A percentile compares a stretch with the other conserved stretches of the same genome.
Conservation (phyloP, 805 yeast genomes). For the Candida verbasci region DNA sequence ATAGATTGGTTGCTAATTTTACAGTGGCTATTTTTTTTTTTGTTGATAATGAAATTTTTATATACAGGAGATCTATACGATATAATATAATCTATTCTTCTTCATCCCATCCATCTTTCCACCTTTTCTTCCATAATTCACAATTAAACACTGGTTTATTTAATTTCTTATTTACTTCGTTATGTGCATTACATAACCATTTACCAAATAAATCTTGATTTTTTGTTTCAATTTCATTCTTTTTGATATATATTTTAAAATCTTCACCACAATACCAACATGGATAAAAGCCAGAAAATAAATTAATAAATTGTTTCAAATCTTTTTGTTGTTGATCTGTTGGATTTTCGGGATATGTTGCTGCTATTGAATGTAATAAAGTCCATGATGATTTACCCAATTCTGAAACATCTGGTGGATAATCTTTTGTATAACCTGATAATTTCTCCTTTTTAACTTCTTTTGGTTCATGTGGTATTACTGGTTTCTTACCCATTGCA, state of each 20-base stretch:
- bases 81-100: neutral
- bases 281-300: slow-evolving; percentile 82
- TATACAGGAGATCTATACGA: neutral
- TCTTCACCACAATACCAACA: slow-evolving; percentile 93
- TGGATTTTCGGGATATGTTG: slow-evolving; percentile 77
- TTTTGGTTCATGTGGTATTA: neutral
- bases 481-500: slow-evolving; percentile 33
- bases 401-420: slow-evolving; percentile 83
- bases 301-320: slow-evolving; percentile 60
- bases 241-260: slow-evolving; percentile 57
- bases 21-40: neutral
- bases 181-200: slow-evolving; percentile 96
- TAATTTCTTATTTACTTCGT: slow-evolving; percentile 80
- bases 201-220: slow-evolving; percentile 75
- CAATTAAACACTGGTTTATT: slow-evolving; percentile 89
- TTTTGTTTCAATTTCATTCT: slow-evolving; percentile 51
- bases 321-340: slow-evolving; percentile 58
- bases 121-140: slow-evolving; percentile 83
- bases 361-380: slow-evolving; percentile 83
- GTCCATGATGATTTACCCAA: slow-evolving; percentile 93
- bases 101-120: slow-evolving; percentile 90
- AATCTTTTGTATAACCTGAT: slow-evolving; percentile 39
- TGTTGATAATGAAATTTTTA: neutral
- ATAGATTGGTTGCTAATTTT: slow-evolving; percentile 2
- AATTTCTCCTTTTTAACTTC: neutral